A percentile compares a stretch with the other conserved stretches of the same genome.
Evolutionary conservation across 257 asterid genomes (phyloP).

Genomic region (Scutellaria baicalensis): DNA sequence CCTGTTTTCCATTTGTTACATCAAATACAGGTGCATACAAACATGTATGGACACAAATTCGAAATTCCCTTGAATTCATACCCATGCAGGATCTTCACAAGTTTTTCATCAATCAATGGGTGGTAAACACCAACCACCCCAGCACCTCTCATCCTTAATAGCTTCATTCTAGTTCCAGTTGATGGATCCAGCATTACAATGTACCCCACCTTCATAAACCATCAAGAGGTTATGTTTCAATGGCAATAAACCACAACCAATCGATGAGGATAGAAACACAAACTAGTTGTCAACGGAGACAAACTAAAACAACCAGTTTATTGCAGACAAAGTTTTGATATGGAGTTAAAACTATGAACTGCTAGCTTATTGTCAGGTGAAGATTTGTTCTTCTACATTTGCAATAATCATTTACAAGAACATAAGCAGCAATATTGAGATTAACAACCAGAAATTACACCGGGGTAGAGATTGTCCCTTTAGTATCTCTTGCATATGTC

Average conservation of each 20-base stretch:
- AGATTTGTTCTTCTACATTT: not conserved
- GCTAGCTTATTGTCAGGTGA: not conserved
- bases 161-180: slow-evolving; percentile 48
- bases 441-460: not conserved
- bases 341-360: too few relatives aligned
- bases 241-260: too few relatives aligned
- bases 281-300: too few relatives aligned
- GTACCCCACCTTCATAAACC: slow-evolving; percentile 75
- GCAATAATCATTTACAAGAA: not conserved
- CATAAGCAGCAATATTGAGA: too few relatives aligned
- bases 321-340: too few relatives aligned
- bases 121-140: slow-evolving; percentile 89
- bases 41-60: not conserved
- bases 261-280: too few relatives aligned
- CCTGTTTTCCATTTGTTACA: slow-evolving; percentile 30
- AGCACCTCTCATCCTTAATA: slow-evolving; percentile 77
- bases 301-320: too few relatives aligned
- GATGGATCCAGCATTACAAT: slow-evolving; percentile 76
- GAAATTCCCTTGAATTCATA: slow-evolving; percentile 11
- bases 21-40: not conserved
- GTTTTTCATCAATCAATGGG: slow-evolving; percentile 71
- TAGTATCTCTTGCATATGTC: not conserved
- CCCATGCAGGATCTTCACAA: slow-evolving; percentile 71
- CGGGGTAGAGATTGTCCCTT: not conserved
- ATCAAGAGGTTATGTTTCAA: not conserved